phyloP scores from a whole-genome alignment of 805 yeast genomes.

The Kluyveromyces aestuarii region DNA sequence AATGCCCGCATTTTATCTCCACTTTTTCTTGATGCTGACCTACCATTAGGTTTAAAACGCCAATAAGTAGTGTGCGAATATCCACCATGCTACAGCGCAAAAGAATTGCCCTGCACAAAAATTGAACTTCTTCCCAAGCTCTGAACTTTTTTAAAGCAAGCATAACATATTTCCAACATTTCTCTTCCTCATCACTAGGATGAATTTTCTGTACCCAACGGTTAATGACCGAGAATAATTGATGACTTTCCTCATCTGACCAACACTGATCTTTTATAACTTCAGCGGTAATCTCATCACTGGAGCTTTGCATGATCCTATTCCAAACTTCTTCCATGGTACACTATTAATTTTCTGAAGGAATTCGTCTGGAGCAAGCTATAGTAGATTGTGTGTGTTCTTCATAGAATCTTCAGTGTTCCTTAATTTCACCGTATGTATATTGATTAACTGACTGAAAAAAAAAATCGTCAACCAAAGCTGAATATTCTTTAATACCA shows the following conservation, averaged over 20 bases:
- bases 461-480: background rate
- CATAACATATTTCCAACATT: conserved; percentile 12
- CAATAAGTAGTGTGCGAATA: conserved; percentile 14
- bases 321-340: background rate
- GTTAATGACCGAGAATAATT: conserved; percentile 6
- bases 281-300: background rate
- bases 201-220: conserved; percentile 7
- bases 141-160: conserved; percentile 4
- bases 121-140: conserved; percentile 16
- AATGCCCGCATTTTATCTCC: conserved; percentile 10
- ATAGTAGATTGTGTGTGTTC: too few relatives aligned
- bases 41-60: conserved; percentile 14
- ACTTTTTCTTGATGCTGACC: conserved; percentile 11
- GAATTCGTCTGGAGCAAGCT: too few relatives aligned
- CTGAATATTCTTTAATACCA: background rate
- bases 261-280: background rate
- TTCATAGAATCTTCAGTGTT: too few relatives aligned
- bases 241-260: background rate
- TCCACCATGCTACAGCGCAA: conserved; percentile 13
- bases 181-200: conserved; percentile 6
- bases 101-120: conserved; percentile 19
- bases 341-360: background rate
- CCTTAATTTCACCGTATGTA: background rate
- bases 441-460: background rate
- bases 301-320: background rate